Conservation (phyloP, 2,329 filamentous ascomycete genomes). For the Pyrenochaeta sp. region DNA sequence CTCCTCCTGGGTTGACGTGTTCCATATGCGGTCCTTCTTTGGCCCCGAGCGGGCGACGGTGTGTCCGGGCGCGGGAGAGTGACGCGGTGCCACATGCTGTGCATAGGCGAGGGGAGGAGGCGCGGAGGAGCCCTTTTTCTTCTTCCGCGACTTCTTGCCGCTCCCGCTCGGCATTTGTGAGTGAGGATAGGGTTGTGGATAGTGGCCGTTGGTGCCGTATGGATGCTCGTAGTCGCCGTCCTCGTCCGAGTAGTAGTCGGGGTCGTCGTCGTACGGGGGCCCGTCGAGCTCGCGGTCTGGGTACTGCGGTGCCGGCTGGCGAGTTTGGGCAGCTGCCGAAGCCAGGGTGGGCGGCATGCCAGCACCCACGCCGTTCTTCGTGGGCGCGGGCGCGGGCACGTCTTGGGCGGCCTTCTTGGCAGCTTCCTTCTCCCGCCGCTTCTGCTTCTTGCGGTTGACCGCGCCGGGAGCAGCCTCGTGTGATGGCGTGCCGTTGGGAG, state of each 20-base stretch:
- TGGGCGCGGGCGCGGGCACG: conserved; percentile 29
- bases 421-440: conserved; percentile 83
- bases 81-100: conserved; percentile 39
- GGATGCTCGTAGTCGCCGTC: conserved; percentile 40
- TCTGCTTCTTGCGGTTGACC: conserved; percentile 94
- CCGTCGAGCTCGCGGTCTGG: conserved; percentile 56
- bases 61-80: conserved; percentile 53
- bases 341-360: conserved; percentile 14
- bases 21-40: conserved; percentile 91
- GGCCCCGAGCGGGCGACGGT: conserved; percentile 52
- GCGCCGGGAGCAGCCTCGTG: conserved; percentile 50
- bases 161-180: conserved; percentile 26
- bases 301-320: conserved; percentile 50
- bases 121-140: conserved; percentile 62
- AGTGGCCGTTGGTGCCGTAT: conserved; percentile 43
- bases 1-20: conserved; percentile 91
- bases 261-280: conserved; percentile 38
- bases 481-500: conserved; percentile 51
- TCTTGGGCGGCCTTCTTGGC: conserved; percentile 62
- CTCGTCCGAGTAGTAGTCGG: conserved; percentile 52
- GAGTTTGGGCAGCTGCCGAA: conserved; percentile 16
- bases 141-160: conserved; percentile 70
- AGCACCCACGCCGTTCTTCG: conserved; percentile 40
- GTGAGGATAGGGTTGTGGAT: conserved; percentile 34
- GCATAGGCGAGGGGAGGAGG: conserved; percentile 39